Percentiles rank a stretch among this genome's conserved stretches.
phyloP scores from a whole-genome alignment of 1,284 basidiomycete species.

The Cyathus olla region DNA sequence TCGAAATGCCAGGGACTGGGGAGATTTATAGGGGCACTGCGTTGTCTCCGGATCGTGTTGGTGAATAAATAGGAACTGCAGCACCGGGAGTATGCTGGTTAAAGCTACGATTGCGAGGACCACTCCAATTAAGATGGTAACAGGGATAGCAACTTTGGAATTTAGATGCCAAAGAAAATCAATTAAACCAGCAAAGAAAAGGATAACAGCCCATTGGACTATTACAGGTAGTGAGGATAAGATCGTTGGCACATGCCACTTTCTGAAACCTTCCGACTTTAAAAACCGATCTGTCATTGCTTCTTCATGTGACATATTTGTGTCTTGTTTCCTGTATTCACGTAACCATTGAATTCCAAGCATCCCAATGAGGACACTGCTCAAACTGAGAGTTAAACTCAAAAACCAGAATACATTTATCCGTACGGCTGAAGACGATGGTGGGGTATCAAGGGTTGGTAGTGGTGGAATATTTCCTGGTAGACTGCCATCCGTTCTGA shows the following conservation, averaged over 20 bases:
- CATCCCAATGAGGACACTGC: background rate
- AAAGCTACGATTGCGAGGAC: background rate
- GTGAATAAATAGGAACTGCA: background rate
- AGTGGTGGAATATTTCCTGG: background rate
- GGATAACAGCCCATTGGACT: too few species aligned
- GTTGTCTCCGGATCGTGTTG: too few species aligned
- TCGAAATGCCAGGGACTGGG: too few species aligned
- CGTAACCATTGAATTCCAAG: conserved; percentile 4
- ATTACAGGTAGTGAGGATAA: too few species aligned
- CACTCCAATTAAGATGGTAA: too few species aligned
- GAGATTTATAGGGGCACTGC: background rate
- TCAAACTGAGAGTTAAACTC: conserved; percentile 1
- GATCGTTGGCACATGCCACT: conserved; percentile 2
- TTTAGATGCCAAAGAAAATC: too few species aligned
- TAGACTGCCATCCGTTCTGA: too few species aligned
- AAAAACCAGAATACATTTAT: conserved; percentile 2
- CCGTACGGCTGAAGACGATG: background rate
- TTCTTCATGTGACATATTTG: background rate
- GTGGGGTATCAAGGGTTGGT: background rate
- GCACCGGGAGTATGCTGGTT: background rate
- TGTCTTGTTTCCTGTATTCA: conserved; percentile 1
- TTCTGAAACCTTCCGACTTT: background rate
- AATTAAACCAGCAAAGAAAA: too few species aligned
- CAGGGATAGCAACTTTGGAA: too few species aligned
- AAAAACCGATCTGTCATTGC: conserved; percentile 1